Conservation (phyloP, 1,284 basidiomycete genomes). For the Sporisorium scitamineum region DNA sequence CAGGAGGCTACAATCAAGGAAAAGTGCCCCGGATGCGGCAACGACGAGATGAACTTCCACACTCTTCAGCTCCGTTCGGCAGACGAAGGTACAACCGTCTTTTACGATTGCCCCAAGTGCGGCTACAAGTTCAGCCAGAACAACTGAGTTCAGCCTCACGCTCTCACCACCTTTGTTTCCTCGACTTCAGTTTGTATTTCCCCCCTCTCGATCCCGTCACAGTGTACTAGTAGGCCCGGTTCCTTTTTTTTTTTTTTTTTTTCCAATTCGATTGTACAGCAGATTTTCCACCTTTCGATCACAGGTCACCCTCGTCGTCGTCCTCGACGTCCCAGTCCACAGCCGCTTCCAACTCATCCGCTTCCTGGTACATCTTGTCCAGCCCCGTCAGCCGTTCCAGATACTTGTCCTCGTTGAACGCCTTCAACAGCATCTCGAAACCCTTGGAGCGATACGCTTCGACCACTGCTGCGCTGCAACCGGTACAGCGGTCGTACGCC, state of each 20-base stretch:
- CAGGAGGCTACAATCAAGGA: slow-evolving; percentile 80
- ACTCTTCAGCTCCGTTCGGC: slow-evolving; percentile 71
- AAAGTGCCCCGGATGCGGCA: slow-evolving; percentile 88
- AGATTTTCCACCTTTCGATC: background rate
- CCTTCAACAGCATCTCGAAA: slow-evolving; percentile 81
- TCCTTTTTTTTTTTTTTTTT: slow-evolving; percentile 1
- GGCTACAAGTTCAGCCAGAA: slow-evolving; percentile 68
- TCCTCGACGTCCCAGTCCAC: slow-evolving; percentile 58
- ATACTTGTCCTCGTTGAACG: slow-evolving; percentile 83
- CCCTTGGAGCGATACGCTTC: slow-evolving; percentile 74
- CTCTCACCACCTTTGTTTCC: background rate
- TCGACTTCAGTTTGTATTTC: slow-evolving; percentile 13
- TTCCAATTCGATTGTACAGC: slow-evolving; percentile 10
- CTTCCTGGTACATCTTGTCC: slow-evolving; percentile 73
- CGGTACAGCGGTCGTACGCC: slow-evolving; percentile 89
- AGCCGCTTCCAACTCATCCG: slow-evolving; percentile 52
- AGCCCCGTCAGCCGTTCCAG: slow-evolving; percentile 86
- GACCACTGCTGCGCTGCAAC: slow-evolving; percentile 73
- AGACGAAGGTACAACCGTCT: slow-evolving; percentile 70
- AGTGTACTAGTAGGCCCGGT: slow-evolving; percentile 30
- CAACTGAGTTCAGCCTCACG: slow-evolving; percentile 25
- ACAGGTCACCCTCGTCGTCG: slow-evolving; percentile 36
- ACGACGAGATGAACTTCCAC: slow-evolving; percentile 70
- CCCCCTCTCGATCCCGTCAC: slow-evolving; percentile 17
- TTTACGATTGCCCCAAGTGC: slow-evolving; percentile 69